A percentile compares a stretch with the other conserved stretches of the same genome.
phyloP scores from a whole-genome alignment of 2,329 filamentous ascomycete species.

The Stachybotrys echinatus region DNA sequence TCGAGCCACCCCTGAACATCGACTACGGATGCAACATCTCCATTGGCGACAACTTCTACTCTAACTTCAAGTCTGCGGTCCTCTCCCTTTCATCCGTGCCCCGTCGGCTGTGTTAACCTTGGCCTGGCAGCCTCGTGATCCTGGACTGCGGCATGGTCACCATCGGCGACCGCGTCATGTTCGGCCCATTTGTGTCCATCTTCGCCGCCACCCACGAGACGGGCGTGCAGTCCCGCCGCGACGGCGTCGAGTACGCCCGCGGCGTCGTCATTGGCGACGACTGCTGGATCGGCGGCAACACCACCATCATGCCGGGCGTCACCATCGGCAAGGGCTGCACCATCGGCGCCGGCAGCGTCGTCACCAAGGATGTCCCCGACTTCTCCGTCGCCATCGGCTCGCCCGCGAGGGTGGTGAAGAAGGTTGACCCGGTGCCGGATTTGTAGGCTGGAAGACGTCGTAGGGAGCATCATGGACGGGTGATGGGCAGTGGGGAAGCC shows the following conservation, averaged over 20 bases:
- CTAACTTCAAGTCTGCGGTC: slow-evolving; percentile 16
- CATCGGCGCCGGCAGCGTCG: slow-evolving; percentile 35
- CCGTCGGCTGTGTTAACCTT: neutral
- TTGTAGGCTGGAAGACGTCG: too few species aligned
- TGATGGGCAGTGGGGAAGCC: too few species aligned
- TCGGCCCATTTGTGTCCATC: slow-evolving; percentile 63
- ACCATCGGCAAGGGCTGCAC: slow-evolving; percentile 39
- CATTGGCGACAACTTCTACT: slow-evolving; percentile 55
- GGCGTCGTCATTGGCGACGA: slow-evolving; percentile 40
- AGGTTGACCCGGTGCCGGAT: slow-evolving; percentile 22
- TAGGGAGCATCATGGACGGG: too few species aligned
- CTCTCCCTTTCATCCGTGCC: neutral
- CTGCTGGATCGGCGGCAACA: slow-evolving; percentile 13
- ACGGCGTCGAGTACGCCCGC: slow-evolving; percentile 33
- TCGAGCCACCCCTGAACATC: slow-evolving; percentile 56
- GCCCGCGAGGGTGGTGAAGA: slow-evolving; percentile 35
- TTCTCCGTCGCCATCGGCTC: slow-evolving; percentile 36
- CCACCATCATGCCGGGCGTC: slow-evolving; percentile 37
- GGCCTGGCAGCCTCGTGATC: slow-evolving; percentile 41
- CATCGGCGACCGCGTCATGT: slow-evolving; percentile 61
- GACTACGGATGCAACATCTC: slow-evolving; percentile 63
- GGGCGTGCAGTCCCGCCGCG: slow-evolving; percentile 41
- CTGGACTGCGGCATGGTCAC: slow-evolving; percentile 61
- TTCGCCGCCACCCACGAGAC: slow-evolving; percentile 64
- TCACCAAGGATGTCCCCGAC: slow-evolving; percentile 35